Base-by-base conservation (phyloP, 2,329 filamentous ascomycete species). In the Capronia americana region DNA sequence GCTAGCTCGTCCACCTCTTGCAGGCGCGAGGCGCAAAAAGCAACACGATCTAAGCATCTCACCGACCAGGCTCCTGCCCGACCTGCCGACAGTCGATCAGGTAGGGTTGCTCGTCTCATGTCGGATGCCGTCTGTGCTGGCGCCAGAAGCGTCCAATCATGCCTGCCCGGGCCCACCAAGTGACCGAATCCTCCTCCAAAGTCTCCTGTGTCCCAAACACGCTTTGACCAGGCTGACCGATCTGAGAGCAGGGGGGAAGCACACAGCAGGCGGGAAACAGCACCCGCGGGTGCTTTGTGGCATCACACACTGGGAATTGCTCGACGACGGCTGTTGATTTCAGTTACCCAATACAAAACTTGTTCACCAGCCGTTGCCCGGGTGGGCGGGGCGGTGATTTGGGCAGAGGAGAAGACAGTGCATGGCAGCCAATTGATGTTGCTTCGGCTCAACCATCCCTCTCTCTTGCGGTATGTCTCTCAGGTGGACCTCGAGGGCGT, bases 21-120 rank as follows among this genome's bases (percentile, higher is more conserved):
- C 61, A 67, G 64, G 55, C 56, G 61, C 61, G 55, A 69, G 67
- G 64, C 64, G 67, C 62, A 70, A 65, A 70, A 68, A 66, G 63
- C 59, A 70, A 68, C 60, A 64, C 68, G 64, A 63, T 65, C 63
- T 58, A 58, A 66, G 59, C 63, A 57, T 50, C 63, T 70, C 57
- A 65, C 65, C 63, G 60, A 64, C 59, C 59, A 67, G 61, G 57
- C 62, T 58, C 54, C 61, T 67, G 44, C 55, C 61, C 65, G 62
- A 64, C 67, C 58, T 60, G 51, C 67, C 65, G 63, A 68, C 51
- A 38, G 61, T 64, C 68, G 65, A 65, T 68, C 68, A 64, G 54
- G 23, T 60, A 44, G 26, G 59, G 51, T 57, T 38, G 17, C 57
- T 65, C 55, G 63, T 67, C 68, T 70, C 68, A 65, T 68, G 62